Evolutionary conservation across 345 rosid species (phyloP).

Genomic region (Orychophragmus violaceus): DNA sequence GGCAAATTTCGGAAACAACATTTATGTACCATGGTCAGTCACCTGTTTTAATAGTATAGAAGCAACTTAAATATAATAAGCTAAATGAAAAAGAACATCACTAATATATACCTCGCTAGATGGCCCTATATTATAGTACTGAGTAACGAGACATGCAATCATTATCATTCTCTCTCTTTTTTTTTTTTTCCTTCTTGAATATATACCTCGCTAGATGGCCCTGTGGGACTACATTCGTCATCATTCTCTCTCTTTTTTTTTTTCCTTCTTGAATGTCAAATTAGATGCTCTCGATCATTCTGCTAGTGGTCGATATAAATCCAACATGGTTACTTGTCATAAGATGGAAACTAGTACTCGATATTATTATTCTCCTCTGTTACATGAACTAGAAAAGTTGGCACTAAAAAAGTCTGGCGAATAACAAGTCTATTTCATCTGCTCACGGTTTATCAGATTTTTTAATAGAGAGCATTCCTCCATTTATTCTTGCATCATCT

Average conservation of each 20-base stretch:
- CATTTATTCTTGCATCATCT: constrained; percentile 6
- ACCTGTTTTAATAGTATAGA: no score
- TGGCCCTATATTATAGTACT: no score
- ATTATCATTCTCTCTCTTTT: no score
- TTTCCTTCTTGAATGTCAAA: no score
- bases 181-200: no score
- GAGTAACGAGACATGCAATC: no score
- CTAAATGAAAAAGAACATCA: not conserved
- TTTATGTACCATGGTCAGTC: no score
- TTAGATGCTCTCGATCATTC: not conserved
- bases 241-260: no score
- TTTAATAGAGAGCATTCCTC: constrained; percentile 6
- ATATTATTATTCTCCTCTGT: not conserved
- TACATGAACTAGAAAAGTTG: constrained; percentile 10
- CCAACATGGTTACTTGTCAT: not conserved
- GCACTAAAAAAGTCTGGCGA: not conserved
- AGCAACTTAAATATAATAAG: not conserved
- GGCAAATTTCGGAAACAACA: no score
- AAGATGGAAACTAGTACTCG: not conserved
- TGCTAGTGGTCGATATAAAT: not conserved
- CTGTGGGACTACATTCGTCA: no score
- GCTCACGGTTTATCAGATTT: not conserved
- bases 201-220: no score
- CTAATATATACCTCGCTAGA: constrained; percentile 6
- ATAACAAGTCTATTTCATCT: not conserved